Percentiles rank a stretch among this genome's conserved stretches.
These are phyloP conservation scores for Curvularia sp. DNA, from an alignment of 2,329 filamentous ascomycete species.

Conservation along the genomic window DNA sequence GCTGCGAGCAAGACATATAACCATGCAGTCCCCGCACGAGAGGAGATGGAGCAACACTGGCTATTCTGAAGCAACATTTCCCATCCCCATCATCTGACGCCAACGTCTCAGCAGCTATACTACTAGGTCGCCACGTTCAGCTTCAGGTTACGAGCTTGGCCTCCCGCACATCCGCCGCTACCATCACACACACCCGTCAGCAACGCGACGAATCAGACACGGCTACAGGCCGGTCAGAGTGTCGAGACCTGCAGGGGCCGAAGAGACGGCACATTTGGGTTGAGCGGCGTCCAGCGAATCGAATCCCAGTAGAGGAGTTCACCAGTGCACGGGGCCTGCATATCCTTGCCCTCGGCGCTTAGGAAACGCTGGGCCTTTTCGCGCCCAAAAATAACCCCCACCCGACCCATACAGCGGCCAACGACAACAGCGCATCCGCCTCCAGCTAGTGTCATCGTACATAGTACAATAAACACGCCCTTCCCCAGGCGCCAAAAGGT, in stretches of 20 bases:
- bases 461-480: constrained; percentile 45
- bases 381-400: constrained; percentile 35
- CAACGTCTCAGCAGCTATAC: constrained; percentile 34
- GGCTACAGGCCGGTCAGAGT: constrained; percentile 22
- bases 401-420: constrained; percentile 42
- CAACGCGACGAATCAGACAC: constrained; percentile 38
- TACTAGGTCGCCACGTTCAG: constrained; percentile 38
- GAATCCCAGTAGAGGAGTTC: constrained; percentile 22
- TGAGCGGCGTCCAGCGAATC: constrained; percentile 37
- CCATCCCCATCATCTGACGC: constrained; percentile 20
- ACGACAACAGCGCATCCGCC: constrained; percentile 43
- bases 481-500: constrained; percentile 36
- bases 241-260: constrained; percentile 45
- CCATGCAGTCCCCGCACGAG: constrained; percentile 37
- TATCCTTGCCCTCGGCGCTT: constrained; percentile 39
- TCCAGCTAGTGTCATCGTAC: constrained; percentile 35
- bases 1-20: constrained; percentile 48
- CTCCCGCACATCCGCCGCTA: constrained; percentile 36
- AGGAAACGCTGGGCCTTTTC: constrained; percentile 39
- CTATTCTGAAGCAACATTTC: background rate
- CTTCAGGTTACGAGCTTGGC: constrained; percentile 30
- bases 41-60: constrained; percentile 28
- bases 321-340: constrained; percentile 29
- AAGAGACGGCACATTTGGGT: constrained; percentile 49
- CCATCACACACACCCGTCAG: constrained; percentile 38